Evolutionary conservation across 257 asterid species (phyloP).

Genomic region (Rhazya stricta): DNA sequence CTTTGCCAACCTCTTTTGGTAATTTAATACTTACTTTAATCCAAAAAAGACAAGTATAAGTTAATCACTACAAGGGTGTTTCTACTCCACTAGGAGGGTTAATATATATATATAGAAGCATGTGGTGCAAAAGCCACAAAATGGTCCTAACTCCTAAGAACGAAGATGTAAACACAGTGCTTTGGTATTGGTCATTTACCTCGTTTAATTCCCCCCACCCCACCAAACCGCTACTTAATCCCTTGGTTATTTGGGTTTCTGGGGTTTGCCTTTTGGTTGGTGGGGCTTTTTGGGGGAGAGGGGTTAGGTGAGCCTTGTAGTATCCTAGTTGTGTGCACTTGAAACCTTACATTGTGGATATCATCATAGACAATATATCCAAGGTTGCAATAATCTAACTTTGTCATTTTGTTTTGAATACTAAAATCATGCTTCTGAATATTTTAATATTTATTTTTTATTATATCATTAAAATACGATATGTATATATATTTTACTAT

Average conservation of each 20-base stretch:
- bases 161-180: background rate
- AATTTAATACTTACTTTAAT: too few species aligned
- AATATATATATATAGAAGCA: background rate
- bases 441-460: too few species aligned
- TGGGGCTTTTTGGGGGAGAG: background rate
- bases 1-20: background rate
- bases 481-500: too few species aligned
- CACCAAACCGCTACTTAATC: background rate
- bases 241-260: background rate
- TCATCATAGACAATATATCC: background rate
- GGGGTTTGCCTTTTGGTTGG: background rate
- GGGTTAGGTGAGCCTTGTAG: background rate
- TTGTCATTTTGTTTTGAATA: too few species aligned
- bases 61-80: background rate
- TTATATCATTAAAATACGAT: too few species aligned
- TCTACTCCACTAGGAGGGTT: background rate
- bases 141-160: background rate
- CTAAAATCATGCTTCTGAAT: too few species aligned
- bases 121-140: background rate
- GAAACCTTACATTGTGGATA: constrained; percentile 1
- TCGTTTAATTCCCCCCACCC: constrained; percentile 2
- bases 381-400: too few species aligned
- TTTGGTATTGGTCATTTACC: background rate
- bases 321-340: background rate
- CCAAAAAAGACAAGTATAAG: background rate